A percentile compares a stretch with the other conserved stretches of the same genome.
phyloP scores from a whole-genome alignment of 176 grass and related monocot genomes.

The Rhynchospora pubera region DNA sequence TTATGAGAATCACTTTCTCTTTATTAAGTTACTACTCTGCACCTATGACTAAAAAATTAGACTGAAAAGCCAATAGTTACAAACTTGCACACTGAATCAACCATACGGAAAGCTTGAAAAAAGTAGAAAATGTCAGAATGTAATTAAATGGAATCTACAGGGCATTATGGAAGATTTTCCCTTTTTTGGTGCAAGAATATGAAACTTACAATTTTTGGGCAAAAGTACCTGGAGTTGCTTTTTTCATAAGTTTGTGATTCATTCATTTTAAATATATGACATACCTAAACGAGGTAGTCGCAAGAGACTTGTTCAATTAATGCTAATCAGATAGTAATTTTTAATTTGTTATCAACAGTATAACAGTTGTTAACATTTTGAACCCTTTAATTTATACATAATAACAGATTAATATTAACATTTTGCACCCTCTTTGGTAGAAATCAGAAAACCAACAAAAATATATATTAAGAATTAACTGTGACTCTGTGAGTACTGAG shows the following conservation, averaged over 20 bases:
- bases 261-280: background rate
- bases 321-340: background rate
- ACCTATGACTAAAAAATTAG: background rate
- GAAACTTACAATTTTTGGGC: background rate
- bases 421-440: background rate
- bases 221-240: background rate
- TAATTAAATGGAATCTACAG: constrained; percentile 11
- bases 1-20: no score
- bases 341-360: background rate
- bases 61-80: background rate
- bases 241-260: background rate
- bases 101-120: background rate
- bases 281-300: background rate
- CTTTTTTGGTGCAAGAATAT: background rate
- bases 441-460: background rate
- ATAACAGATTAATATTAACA: background rate
- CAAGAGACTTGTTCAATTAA: background rate
- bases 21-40: background rate
- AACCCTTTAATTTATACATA: background rate
- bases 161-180: background rate
- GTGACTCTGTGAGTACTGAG: no score
- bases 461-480: background rate
- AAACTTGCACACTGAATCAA: background rate
- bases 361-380: background rate
- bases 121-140: background rate